Evolutionary conservation across 2,329 filamentous ascomycete species (phyloP).

Genomic region (Pseudocercospora eumusae): DNA sequence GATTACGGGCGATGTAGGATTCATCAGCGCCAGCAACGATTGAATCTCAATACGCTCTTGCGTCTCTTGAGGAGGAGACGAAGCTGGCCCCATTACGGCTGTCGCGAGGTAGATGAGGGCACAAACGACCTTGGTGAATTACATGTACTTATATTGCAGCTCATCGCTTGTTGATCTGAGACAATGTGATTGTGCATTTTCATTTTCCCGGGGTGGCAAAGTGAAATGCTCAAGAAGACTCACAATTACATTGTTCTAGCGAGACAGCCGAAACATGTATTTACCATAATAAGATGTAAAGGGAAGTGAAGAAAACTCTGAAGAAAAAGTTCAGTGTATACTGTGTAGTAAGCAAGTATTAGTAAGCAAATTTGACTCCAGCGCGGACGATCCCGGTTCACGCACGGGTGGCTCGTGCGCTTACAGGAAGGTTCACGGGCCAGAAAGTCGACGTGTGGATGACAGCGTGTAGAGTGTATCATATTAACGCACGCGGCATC

Average conservation of each 20-base stretch:
- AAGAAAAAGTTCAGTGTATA: too few relatives aligned
- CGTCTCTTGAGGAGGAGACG: background rate
- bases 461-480: too few relatives aligned
- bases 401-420: background rate
- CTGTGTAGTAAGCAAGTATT: too few relatives aligned
- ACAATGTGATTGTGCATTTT: background rate
- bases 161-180: background rate
- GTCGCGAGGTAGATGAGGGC: background rate
- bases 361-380: background rate
- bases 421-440: too few relatives aligned
- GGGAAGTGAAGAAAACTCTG: too few relatives aligned
- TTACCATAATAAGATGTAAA: too few relatives aligned
- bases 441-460: too few relatives aligned
- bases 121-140: too few relatives aligned
- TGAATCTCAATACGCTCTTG: background rate
- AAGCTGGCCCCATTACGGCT: background rate
- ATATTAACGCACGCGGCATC: too few relatives aligned
- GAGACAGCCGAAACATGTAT: background rate
- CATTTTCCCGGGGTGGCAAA: background rate
- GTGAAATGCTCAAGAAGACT: background rate
- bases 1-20: background rate
- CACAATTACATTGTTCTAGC: background rate
- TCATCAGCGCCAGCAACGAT: background rate
- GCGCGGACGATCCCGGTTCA: background rate
- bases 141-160: background rate